A percentile compares a stretch with the other conserved stretches of the same genome.
These are phyloP conservation scores for Ambrosia artemisiifolia DNA, from an alignment of 129 eudicot species.

Conservation along the genomic window DNA sequence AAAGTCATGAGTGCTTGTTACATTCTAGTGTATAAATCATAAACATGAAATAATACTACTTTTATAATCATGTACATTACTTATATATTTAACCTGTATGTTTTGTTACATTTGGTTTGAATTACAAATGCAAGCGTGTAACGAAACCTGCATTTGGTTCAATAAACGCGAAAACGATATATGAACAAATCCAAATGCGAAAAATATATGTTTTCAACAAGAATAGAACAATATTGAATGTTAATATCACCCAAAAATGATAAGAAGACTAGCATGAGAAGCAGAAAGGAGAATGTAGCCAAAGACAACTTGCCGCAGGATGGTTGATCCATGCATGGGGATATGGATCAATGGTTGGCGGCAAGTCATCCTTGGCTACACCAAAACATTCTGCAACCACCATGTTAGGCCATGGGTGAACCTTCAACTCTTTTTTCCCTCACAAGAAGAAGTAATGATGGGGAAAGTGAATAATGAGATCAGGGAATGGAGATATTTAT, in stretches of 20 bases:
- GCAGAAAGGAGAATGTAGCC: conserved; percentile 49
- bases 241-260: conserved; percentile 33
- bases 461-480: conserved; percentile 16
- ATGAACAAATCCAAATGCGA: background rate
- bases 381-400: conserved; percentile 27
- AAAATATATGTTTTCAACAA: background rate
- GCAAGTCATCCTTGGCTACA: conserved; percentile 72
- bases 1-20: background rate
- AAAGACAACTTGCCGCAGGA: conserved; percentile 48
- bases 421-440: background rate
- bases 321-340: background rate
- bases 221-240: background rate
- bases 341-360: background rate
- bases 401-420: conserved; percentile 48
- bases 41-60: too few species aligned
- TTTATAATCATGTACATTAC: too few species aligned
- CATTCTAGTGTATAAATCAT: background rate
- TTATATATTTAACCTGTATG: too few species aligned
- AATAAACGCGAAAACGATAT: too few species aligned
- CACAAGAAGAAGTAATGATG: conserved; percentile 16
- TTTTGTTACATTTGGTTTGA: too few species aligned
- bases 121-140: too few species aligned
- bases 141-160: too few species aligned
- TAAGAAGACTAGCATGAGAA: conserved; percentile 34
- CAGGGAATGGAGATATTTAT: background rate